Evolutionary conservation across 495 filamentous ascomycete genomes (phyloP).

Genomic region (Trichoderma asperelloides): DNA sequence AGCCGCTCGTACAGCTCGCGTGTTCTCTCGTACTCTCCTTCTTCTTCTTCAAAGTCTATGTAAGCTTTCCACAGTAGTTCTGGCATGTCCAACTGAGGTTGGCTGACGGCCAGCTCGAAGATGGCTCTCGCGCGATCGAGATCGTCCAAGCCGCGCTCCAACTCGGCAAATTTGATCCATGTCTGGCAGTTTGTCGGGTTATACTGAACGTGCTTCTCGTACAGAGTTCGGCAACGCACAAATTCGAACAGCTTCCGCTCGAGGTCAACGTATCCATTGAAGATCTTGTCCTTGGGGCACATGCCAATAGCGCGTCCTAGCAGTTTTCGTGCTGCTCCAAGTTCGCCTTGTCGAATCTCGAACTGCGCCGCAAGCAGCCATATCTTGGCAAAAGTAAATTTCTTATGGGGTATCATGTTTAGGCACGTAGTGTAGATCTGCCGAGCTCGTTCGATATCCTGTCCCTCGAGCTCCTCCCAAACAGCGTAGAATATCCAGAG

Average conservation of each 20-base stretch:
- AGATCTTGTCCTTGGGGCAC: constrained; percentile 93
- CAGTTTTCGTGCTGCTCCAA: constrained; percentile 73
- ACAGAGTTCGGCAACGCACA: constrained; percentile 76
- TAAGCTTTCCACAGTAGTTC: constrained; percentile 95
- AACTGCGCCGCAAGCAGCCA: constrained; percentile 93
- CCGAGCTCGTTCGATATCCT: constrained; percentile 69
- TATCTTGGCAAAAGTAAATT: constrained; percentile 94
- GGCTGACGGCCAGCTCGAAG: constrained; percentile 81
- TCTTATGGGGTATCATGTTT: constrained; percentile 84
- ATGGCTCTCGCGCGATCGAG: constrained; percentile 80
- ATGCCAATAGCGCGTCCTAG: constrained; percentile 84
- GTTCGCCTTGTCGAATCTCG: constrained; percentile 77
- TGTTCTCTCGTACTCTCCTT: constrained; percentile 76
- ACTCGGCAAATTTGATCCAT: constrained; percentile 90
- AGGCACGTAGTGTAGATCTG: constrained; percentile 88
- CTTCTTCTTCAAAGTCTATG: constrained; percentile 95
- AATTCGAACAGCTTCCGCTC: constrained; percentile 93
- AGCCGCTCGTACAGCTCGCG: constrained; percentile 84
- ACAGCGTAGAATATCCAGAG: constrained; percentile 96
- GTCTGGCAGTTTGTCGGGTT: constrained; percentile 81
- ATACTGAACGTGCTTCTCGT: constrained; percentile 88
- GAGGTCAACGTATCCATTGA: constrained; percentile 84
- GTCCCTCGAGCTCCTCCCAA: constrained; percentile 81
- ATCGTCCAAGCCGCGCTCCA: constrained; percentile 86
- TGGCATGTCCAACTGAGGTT: constrained; percentile 89